Conservation (phyloP, 371 early-diverging fungal species). For the Apophysomyces sp. region DNA sequence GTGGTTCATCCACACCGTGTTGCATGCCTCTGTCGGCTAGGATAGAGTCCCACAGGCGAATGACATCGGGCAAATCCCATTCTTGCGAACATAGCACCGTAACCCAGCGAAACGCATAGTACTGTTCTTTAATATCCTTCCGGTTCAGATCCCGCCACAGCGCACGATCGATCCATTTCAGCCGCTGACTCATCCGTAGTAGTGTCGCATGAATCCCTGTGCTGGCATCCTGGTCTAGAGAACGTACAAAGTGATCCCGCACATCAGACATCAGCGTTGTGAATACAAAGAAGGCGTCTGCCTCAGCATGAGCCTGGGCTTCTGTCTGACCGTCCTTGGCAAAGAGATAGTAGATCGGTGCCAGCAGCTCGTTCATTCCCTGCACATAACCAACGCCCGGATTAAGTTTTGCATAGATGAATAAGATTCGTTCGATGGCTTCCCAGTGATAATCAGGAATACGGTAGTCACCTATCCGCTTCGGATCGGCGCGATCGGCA, state of each 20-base stretch:
- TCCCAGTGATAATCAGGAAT: slow-evolving; percentile 80
- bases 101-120: slow-evolving; percentile 86
- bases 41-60: slow-evolving; percentile 84
- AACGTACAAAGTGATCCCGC: slow-evolving; percentile 80
- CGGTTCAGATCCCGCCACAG: slow-evolving; percentile 64
- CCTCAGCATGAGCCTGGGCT: slow-evolving; percentile 76
- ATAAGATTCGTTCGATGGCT: slow-evolving; percentile 79
- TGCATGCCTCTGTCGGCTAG: slow-evolving; percentile 63
- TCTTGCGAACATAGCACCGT: slow-evolving; percentile 84
- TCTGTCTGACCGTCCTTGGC: slow-evolving; percentile 58
- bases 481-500: slow-evolving; percentile 3
- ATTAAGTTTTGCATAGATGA: slow-evolving; percentile 83
- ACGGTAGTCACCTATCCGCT: slow-evolving; percentile 16
- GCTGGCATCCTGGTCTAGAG: slow-evolving; percentile 59
- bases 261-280: slow-evolving; percentile 71
- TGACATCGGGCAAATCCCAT: slow-evolving; percentile 79
- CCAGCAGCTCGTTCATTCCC: slow-evolving; percentile 89
- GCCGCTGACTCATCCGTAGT: slow-evolving; percentile 56
- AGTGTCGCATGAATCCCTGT: slow-evolving; percentile 66
- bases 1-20: slow-evolving; percentile 25
- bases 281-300: slow-evolving; percentile 84
- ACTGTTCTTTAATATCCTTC: slow-evolving; percentile 74
- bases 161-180: slow-evolving; percentile 60
- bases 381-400: slow-evolving; percentile 89
- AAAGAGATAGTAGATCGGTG: slow-evolving; percentile 82